Evolutionary conservation across 208 protist genomes (phyloP), one percentile per base, ranked within the genome.

Genomic region (Naegleria fowleri): DNA sequence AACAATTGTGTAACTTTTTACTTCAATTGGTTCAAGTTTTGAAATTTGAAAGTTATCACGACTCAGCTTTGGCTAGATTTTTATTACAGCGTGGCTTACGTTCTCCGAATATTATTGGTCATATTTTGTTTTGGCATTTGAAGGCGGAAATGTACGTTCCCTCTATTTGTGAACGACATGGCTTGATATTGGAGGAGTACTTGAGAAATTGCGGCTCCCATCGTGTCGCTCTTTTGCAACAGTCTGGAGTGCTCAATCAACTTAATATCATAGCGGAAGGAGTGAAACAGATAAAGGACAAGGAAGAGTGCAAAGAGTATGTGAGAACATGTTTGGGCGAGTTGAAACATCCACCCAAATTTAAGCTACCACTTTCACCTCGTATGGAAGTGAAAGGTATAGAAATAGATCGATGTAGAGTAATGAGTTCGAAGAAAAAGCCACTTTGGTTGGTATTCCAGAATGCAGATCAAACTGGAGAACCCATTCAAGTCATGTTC

Each of bases 341-440:
- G 40, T 91, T 97, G 29, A 91, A 93, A 48, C 93, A 96, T 90
- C 95, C 95, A 38, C 91, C 90, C 5, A 92, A 86, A 33, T 97
- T 98, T 91, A 96, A 94, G 11, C 91, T 96, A 25, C 93, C 96
- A 2, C 92, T 97, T 3, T 93, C 95, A 90, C 94, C 94, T 3
- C 92, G 91, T 9, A 94, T 97, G 93, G 94, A 97, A 90, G 95
- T 94, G 90, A 94, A 93, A 87, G 93, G 92, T 9, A 90, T 98
- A 16, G 92, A 96, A 76, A 93, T 97, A 75, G 94, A 94, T 22
- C 94, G 97, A 90, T 98, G 97, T 94, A 96, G 97, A 83, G 96
- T 97, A 25, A 98, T 98, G 97, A 94, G 96, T 67, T 96, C 93
- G 0, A 98, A 98, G 91, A 98, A 98, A 93, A 94, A 95, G 75